These are phyloP conservation scores for Ambrosiella xylebori DNA, from an alignment of 2,329 filamentous ascomycete species.

Conservation along the genomic window DNA sequence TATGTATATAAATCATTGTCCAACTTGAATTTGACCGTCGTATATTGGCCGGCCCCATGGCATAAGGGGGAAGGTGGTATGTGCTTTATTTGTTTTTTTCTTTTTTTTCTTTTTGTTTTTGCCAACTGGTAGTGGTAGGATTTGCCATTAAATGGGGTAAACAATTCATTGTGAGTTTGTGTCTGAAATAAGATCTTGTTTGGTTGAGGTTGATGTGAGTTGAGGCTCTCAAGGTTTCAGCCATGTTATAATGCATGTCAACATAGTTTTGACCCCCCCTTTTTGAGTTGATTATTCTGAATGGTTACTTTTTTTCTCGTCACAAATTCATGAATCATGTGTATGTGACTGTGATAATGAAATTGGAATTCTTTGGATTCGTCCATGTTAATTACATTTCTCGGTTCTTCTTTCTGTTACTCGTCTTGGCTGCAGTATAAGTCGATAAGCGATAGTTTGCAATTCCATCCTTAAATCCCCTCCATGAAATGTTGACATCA, in stretches of 20 bases:
- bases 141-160: not conserved
- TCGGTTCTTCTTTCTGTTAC: not conserved
- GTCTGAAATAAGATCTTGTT: not conserved
- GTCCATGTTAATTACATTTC: not conserved
- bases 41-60: too few relatives aligned
- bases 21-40: too few relatives aligned
- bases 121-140: not conserved
- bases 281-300: not conserved
- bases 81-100: too few relatives aligned
- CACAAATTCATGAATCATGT: not conserved
- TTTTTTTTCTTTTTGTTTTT: too few relatives aligned
- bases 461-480: not conserved
- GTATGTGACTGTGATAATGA: not conserved
- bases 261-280: not conserved
- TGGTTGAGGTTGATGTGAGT: not conserved
- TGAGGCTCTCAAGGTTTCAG: not conserved
- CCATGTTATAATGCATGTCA: not conserved
- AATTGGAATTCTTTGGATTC: not conserved
- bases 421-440: not conserved
- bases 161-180: not conserved
- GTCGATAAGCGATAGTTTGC: not conserved
- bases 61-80: too few relatives aligned
- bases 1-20: too few relatives aligned
- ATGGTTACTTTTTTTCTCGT: not conserved
- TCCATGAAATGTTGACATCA: not conserved